A percentile compares a stretch with the other conserved stretches of the same genome.
Conservation (phyloP, 352 stramenopile genomes). For the Peronospora farinosa region DNA sequence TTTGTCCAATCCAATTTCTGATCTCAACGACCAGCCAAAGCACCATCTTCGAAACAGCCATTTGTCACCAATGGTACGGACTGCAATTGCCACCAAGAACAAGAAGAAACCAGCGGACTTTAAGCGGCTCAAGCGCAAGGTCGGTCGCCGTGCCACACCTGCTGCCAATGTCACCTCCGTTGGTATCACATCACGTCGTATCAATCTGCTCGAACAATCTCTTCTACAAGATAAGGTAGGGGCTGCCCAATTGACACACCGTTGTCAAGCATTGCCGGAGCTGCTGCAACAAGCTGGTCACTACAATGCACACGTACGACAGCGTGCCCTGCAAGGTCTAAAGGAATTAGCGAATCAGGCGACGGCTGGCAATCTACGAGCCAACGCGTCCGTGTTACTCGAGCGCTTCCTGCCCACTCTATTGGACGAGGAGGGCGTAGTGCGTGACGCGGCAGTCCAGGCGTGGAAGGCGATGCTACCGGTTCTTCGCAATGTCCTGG, state of each 20-base stretch:
- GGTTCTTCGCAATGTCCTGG: slow-evolving; percentile 41
- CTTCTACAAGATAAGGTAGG: slow-evolving; percentile 63
- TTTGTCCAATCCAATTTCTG: slow-evolving; percentile 4
- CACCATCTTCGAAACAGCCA: no score
- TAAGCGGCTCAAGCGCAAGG: slow-evolving; percentile 84
- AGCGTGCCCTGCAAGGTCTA: slow-evolving; percentile 59
- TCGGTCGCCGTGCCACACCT: slow-evolving; percentile 58
- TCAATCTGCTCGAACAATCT: slow-evolving; percentile 80
- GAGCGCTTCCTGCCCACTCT: slow-evolving; percentile 71
- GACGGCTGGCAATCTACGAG: slow-evolving; percentile 46
- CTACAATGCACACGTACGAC: slow-evolving; percentile 78
- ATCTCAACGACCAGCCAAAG: slow-evolving; percentile 2
- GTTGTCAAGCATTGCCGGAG: slow-evolving; percentile 58
- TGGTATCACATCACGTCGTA: slow-evolving; percentile 62
- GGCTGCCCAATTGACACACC: slow-evolving; percentile 52
- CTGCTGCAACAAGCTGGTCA: slow-evolving; percentile 61
- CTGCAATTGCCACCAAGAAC: slow-evolving; percentile 47
- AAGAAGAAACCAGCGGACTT: slow-evolving; percentile 87
- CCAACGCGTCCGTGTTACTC: slow-evolving; percentile 67
- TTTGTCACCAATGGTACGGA: slow-evolving; percentile 34
- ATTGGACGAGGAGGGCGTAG: slow-evolving; percentile 72
- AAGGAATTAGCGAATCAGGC: slow-evolving; percentile 51
- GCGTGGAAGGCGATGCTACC: slow-evolving; percentile 65
- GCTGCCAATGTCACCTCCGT: slow-evolving; percentile 77
- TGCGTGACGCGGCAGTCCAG: slow-evolving; percentile 60